Conservation (phyloP, 1,284 basidiomycete species). For the Sanghuangporus baumii region DNA sequence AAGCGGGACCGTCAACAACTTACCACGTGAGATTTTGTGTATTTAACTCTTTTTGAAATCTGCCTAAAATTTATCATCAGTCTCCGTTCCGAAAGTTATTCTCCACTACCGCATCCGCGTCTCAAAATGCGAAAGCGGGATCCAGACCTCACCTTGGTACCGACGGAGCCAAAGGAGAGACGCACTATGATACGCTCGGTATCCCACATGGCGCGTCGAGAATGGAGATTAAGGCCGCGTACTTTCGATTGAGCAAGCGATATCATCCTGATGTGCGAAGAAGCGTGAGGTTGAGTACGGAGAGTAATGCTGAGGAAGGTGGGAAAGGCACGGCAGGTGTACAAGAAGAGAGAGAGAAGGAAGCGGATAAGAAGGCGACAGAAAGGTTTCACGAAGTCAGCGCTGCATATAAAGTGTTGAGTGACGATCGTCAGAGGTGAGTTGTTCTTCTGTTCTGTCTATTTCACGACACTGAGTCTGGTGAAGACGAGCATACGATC, state of each 20-base stretch:
- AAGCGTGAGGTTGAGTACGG: not conserved
- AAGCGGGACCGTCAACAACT: not conserved
- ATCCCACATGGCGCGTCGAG: conserved; percentile 10
- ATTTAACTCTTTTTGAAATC: no score
- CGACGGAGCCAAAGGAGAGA: not conserved
- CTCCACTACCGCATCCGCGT: not conserved
- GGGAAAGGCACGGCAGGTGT: not conserved
- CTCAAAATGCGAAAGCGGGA: not conserved
- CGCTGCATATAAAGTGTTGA: conserved; percentile 42
- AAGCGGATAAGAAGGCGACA: conserved; percentile 34
- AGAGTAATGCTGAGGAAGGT: not conserved
- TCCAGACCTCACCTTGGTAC: not conserved
- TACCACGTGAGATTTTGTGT: not conserved
- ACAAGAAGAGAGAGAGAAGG: conserved; percentile 9
- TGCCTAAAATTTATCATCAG: no score
- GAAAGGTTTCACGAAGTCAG: conserved; percentile 41
- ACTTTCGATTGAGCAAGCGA: conserved; percentile 40
- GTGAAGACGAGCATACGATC: conserved; percentile 33
- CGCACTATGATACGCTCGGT: conserved; percentile 12
- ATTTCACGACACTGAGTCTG: not conserved
- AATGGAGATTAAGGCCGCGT: conserved; percentile 14
- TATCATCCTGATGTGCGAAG: conserved; percentile 40
- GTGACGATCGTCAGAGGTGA: conserved; percentile 42
- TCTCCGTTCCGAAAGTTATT: not conserved
- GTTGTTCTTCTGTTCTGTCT: conserved; percentile 17